phyloP scores from a whole-genome alignment of 352 stramenopile genomes.

The Phytophthora tubulina region DNA sequence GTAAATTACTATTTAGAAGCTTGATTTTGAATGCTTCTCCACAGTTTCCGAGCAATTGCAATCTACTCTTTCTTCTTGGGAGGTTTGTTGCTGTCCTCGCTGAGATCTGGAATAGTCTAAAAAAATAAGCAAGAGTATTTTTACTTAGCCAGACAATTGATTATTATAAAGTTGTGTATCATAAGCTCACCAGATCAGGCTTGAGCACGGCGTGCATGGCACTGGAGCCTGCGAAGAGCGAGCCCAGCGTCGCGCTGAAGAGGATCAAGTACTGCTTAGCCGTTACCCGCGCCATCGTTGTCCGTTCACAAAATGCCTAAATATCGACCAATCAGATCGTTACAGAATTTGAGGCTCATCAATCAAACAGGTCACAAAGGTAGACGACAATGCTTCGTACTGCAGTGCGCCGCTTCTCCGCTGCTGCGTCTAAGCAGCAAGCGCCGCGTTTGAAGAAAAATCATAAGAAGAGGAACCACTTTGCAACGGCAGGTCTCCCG shows the following conservation, averaged over 20 bases:
- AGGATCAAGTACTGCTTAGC: constrained; percentile 82
- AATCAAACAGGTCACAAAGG: background rate
- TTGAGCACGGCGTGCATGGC: constrained; percentile 88
- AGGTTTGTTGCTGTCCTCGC: constrained; percentile 26
- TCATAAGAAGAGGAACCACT: constrained; percentile 67
- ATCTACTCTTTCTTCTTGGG: constrained; percentile 32
- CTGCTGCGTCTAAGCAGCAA: constrained; percentile 32
- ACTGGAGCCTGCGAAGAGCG: constrained; percentile 85
- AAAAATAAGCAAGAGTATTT: background rate
- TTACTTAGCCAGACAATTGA: background rate
- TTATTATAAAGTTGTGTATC: background rate
- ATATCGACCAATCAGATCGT: constrained; percentile 40
- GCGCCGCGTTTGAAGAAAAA: constrained; percentile 42
- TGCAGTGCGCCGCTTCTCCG: constrained; percentile 33
- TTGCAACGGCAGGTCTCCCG: constrained; percentile 75
- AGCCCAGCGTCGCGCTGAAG: constrained; percentile 76
- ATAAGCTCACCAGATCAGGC: constrained; percentile 72
- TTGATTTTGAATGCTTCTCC: background rate
- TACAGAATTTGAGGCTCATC: constrained; percentile 24
- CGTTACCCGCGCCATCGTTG: constrained; percentile 63
- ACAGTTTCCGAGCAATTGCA: background rate
- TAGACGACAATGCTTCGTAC: constrained; percentile 37
- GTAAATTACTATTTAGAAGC: constrained; percentile 43
- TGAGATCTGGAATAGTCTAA: constrained; percentile 63
- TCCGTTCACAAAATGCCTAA: constrained; percentile 20